phyloP scores from a whole-genome alignment of 2,329 filamentous ascomycete species.

The Paraphaeosphaeria minitans region DNA sequence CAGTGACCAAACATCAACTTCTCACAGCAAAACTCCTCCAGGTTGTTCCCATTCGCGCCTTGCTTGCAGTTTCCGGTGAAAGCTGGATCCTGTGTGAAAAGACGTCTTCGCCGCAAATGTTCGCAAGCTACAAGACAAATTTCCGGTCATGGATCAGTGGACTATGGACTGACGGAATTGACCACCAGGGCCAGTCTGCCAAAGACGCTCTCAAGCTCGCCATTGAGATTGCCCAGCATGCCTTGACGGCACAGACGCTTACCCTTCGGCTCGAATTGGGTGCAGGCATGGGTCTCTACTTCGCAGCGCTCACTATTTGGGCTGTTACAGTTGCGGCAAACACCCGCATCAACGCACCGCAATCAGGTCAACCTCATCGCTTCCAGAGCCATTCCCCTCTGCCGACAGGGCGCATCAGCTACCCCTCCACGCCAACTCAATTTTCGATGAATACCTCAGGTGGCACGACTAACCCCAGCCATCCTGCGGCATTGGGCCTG shows the following conservation, averaged over 20 bases:
- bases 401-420: constrained; percentile 13
- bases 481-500: constrained; percentile 19
- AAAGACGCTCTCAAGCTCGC: constrained; percentile 35
- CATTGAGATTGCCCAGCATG: constrained; percentile 33
- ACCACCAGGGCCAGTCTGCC: constrained; percentile 18
- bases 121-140: constrained; percentile 35
- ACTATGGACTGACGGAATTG: constrained; percentile 27
- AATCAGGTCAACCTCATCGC: constrained; percentile 16
- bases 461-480: constrained; percentile 17
- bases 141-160: constrained; percentile 45
- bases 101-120: constrained; percentile 41
- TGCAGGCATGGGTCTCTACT: constrained; percentile 43
- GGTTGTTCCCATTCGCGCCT: constrained; percentile 47
- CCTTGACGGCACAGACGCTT: constrained; percentile 25
- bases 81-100: constrained; percentile 54
- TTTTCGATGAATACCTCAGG: constrained; percentile 11
- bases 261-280: constrained; percentile 31
- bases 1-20: constrained; percentile 34
- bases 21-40: constrained; percentile 47
- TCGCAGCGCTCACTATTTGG: constrained; percentile 45
- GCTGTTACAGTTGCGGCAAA: constrained; percentile 36
- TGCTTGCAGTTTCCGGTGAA: constrained; percentile 52
- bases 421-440: constrained; percentile 12
- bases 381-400: constrained; percentile 27
- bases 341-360: constrained; percentile 21